Base-by-base conservation (phyloP, 1,139 yeast genomes). In the Groenewaldozyma auringiensis region DNA sequence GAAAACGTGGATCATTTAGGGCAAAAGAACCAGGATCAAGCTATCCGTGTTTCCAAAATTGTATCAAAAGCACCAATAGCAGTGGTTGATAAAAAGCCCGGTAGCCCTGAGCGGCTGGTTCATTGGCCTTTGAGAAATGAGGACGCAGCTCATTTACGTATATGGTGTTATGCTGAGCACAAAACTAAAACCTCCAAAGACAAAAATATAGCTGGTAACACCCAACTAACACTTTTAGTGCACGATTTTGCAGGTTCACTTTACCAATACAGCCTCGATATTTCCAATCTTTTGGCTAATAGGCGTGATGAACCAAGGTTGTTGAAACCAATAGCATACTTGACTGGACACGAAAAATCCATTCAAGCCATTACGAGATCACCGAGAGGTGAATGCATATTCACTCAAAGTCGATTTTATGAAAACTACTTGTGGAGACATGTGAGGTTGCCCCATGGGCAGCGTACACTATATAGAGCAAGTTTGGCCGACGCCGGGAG, bases 291-390 rank as follows among this genome's bases (percentile, higher is more conserved):
- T 29, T 50, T 72, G 32, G 58, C 58, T 49, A 48, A 56, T 18
- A 13, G 36, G 8, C 14, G 36, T 6, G 14, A 13, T 32, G 36
- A 32, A 16, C 36, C 36, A n/a, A 4, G 36, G 14, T 4, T n/a
- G 13, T 13, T 16, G 18, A 4, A 32, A 6, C 36, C 18, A 4
- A 32, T 6, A 14, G 36, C 36, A 32, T 32, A 32, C 55, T 76
- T 81, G 47, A 88, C 94, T 3, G 97, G 97, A 0, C 96, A 87
- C 57, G 75, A 79, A 45, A 88, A 87, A 59, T 83, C 96, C 0
- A 80, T 89, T 18, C 77, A 78, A 53, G 74, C 72, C 45, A 63
- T 89, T 1, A 67, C 77, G 16, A 77, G 88, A 55, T 82, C 95
- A 1, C 64, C 74, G 3, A 77, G 78, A 56, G 87, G 87, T 21